These are phyloP conservation scores for Polychaeton citri DNA, from an alignment of 2,329 filamentous ascomycete genomes.

Conservation along the genomic window DNA sequence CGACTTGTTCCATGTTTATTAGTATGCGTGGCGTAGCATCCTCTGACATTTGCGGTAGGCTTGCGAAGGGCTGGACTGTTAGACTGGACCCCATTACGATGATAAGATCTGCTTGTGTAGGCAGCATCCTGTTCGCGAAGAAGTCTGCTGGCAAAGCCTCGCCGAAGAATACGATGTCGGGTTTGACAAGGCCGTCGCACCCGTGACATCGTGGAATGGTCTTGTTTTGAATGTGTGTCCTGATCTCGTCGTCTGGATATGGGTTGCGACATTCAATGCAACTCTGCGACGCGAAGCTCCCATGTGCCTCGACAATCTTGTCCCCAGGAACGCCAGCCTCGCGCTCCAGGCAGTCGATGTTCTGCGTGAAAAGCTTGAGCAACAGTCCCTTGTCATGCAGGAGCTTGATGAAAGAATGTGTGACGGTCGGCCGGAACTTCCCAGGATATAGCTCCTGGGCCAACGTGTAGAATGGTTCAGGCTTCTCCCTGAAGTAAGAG, in stretches of 20 bases:
- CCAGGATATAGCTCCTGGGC: constrained; percentile 88
- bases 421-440: constrained; percentile 74
- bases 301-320: constrained; percentile 84
- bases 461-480: constrained; percentile 80
- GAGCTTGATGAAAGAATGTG: constrained; percentile 77
- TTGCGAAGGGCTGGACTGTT: constrained; percentile 77
- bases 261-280: constrained; percentile 74
- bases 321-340: constrained; percentile 69
- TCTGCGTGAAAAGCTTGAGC: constrained; percentile 85
- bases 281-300: constrained; percentile 79
- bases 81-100: constrained; percentile 85
- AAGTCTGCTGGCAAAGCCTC: constrained; percentile 57
- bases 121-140: constrained; percentile 43
- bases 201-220: constrained; percentile 57
- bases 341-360: constrained; percentile 91
- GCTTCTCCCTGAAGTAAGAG: constrained; percentile 70
- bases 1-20: constrained; percentile 77
- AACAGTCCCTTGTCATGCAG: constrained; percentile 68
- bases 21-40: constrained; percentile 61
- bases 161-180: constrained; percentile 90
- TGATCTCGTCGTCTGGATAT: constrained; percentile 66
- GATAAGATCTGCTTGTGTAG: constrained; percentile 56
- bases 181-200: constrained; percentile 76
- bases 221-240: constrained; percentile 49
- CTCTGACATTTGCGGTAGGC: constrained; percentile 52